A percentile compares a stretch with the other conserved stretches of the same genome.
Evolutionary conservation across 1,284 basidiomycete species (phyloP).

Genomic region (Rhodotorula sp.): DNA sequence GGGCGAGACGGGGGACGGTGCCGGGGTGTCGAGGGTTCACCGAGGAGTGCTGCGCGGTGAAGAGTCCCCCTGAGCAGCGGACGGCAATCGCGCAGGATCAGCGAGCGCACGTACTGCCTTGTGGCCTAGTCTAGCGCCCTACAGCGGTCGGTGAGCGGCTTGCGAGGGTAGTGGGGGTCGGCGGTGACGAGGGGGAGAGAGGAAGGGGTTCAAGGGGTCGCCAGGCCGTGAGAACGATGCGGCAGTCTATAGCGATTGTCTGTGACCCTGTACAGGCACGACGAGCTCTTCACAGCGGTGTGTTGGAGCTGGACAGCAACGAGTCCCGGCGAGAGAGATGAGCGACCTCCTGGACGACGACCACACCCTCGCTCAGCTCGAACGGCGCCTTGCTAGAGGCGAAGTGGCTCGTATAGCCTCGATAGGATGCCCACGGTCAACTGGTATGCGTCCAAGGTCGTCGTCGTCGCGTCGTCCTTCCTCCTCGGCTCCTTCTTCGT

Average conservation of each 20-base stretch:
- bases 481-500: constrained; percentile 29
- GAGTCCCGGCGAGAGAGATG: no score
- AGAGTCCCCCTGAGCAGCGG: neutral
- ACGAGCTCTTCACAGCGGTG: no score
- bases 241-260: no score
- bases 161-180: neutral
- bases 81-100: no score
- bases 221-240: no score
- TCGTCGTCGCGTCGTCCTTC: constrained; percentile 15
- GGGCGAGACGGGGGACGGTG: neutral
- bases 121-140: neutral
- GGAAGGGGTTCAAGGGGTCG: neutral
- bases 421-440: neutral
- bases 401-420: no score
- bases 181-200: neutral
- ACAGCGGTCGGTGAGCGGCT: neutral
- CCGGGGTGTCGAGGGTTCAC: neutral
- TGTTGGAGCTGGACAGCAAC: no score
- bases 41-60: neutral
- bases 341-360: no score
- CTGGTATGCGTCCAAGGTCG: constrained; percentile 21
- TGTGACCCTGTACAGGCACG: no score
- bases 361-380: no score
- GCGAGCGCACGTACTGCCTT: no score
- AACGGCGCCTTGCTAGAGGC: no score